Percentiles rank a stretch among this genome's conserved stretches.
Evolutionary conservation across 192 early-diverging fungal genomes (phyloP).

Genomic region (Coemansia pectinata): DNA sequence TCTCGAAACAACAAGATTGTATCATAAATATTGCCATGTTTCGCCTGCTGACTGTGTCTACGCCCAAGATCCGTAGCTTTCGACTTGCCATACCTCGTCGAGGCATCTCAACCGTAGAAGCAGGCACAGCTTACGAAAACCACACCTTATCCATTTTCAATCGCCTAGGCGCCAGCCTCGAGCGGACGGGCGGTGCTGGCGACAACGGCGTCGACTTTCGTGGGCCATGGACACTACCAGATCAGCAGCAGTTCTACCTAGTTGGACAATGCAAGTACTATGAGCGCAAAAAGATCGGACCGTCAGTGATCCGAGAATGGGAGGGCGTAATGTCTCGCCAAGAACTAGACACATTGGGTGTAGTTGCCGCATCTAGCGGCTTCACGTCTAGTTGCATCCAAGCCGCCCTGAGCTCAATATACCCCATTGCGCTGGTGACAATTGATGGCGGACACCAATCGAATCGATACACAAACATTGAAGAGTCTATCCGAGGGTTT

Average conservation of each 20-base stretch:
- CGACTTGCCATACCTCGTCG: not conserved
- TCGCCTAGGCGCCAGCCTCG: conserved; percentile 27
- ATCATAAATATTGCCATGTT: not conserved
- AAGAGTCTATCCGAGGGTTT: conserved; percentile 34
- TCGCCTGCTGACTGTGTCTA: not conserved
- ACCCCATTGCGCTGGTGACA: conserved; percentile 41
- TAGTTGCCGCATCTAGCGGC: conserved; percentile 38
- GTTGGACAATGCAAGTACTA: conserved; percentile 52
- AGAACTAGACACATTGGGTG: conserved; percentile 33
- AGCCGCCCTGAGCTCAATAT: conserved; percentile 38
- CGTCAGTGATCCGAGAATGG: conserved; percentile 49
- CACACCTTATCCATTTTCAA: conserved; percentile 19
- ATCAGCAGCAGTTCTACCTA: conserved; percentile 27
- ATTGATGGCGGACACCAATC: conserved; percentile 6
- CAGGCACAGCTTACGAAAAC: conserved; percentile 43
- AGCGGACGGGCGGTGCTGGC: conserved; percentile 42
- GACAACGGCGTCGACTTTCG: conserved; percentile 45
- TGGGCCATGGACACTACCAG: conserved; percentile 33
- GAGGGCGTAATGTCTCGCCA: conserved; percentile 53
- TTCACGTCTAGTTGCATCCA: conserved; percentile 30
- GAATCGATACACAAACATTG: not conserved
- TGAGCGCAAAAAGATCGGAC: conserved; percentile 47
- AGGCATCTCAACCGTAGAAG: conserved; percentile 33
- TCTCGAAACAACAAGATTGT: not conserved
- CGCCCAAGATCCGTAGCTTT: not conserved